Evolutionary conservation across 345 rosid species (phyloP), one percentile per base, ranked within the genome.

Genomic region (Sisymbrium altissimum): DNA sequence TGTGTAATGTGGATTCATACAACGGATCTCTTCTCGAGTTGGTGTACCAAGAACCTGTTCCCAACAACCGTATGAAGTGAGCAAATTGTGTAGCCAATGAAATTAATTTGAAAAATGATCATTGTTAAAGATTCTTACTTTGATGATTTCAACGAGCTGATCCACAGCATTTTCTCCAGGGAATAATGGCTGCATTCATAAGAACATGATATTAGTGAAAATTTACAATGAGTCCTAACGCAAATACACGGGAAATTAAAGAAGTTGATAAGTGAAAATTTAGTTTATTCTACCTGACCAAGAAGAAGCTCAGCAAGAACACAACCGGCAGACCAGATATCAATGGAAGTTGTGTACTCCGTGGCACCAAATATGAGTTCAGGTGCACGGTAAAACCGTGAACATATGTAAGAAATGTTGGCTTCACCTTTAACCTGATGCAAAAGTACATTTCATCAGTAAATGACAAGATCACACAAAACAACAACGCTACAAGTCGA

Each of bases 91-190:
- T 57, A n/a, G n/a, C 30, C 7, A 40, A 7, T 27, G 49, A 49
- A 49, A 27, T 9, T 23, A 0, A 3, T 14, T 14, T 33, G 32
- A 40, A 55, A n/a, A 2, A 27, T 23, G n/a, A 45, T 6, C 5
- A 25, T 25, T 17, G 2, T 23, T 39, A 13, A 13, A 29, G 53
- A 64, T 12, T 9, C 64, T 74, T 79, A 92, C 97, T 84, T 89
- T 92, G 60, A 92, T 92, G n/a, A 92, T 89, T 88, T 92, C 97
- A 52, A 92, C 97, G 33, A 92, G 97, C 81, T 92, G 97, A 64
- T 87, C 97, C 15, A 92, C 97, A 4, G 94, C 97, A 75, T 88
- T 92, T 77, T 89, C 97, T 78, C 97, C 97, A 0, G 97, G 97
- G 68, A 92, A 92, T 7, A 92, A 77, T 19, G 97, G 97, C 97